Evolutionary conservation across 192 early-diverging fungal genomes (phyloP).

Genomic region (Umbelopsis sp.): DNA sequence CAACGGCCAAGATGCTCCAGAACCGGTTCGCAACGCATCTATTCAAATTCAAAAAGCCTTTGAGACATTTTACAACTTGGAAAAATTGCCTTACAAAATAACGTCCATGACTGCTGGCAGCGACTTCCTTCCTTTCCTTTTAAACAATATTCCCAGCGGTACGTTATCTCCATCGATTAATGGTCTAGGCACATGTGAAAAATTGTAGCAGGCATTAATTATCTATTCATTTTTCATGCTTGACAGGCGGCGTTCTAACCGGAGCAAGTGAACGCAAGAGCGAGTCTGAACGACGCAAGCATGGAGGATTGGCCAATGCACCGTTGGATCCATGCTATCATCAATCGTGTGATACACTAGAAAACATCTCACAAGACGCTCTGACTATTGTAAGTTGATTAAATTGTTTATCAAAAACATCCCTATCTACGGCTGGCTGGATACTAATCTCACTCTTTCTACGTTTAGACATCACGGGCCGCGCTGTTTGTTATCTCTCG

Average conservation of each 20-base stretch:
- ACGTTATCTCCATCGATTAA: background rate
- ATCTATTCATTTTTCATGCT: background rate
- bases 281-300: slow-evolving; percentile 49
- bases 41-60: slow-evolving; percentile 61
- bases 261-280: slow-evolving; percentile 67
- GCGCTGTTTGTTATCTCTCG: slow-evolving; percentile 22
- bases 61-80: slow-evolving; percentile 56
- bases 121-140: slow-evolving; percentile 72
- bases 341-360: slow-evolving; percentile 64
- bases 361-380: slow-evolving; percentile 65
- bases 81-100: slow-evolving; percentile 51
- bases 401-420: background rate
- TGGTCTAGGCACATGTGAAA: too few species aligned
- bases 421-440: background rate
- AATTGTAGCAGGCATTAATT: background rate
- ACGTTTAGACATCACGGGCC: slow-evolving; percentile 2
- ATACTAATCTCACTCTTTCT: background rate
- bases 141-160: slow-evolving; percentile 60
- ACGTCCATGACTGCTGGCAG: slow-evolving; percentile 63
- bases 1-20: slow-evolving; percentile 64
- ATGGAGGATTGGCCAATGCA: slow-evolving; percentile 66
- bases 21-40: slow-evolving; percentile 48
- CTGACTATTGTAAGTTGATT: slow-evolving; percentile 29
- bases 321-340: slow-evolving; percentile 74
- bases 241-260: slow-evolving; percentile 60